Evolutionary conservation across 768 basidiomycete species (phyloP).

Genomic region (Tulasnella calospora): DNA sequence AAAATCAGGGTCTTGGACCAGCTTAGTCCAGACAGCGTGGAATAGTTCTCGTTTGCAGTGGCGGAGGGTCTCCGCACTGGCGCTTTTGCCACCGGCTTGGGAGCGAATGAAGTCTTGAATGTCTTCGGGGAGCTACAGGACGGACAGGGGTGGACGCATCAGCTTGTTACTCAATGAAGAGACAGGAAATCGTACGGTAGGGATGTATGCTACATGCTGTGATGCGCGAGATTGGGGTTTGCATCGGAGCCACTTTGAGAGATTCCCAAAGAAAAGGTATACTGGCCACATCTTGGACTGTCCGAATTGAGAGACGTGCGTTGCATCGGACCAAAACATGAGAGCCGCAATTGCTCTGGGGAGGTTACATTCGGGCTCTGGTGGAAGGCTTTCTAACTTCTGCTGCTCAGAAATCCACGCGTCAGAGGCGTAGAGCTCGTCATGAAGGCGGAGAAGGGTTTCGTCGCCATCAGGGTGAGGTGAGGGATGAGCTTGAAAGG

Average conservation of each 20-base stretch:
- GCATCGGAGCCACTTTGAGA: conserved; percentile 8
- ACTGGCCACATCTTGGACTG: conserved; percentile 25
- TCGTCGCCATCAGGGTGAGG: not conserved
- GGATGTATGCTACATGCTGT: conserved; percentile 17
- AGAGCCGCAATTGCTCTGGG: conserved; percentile 9
- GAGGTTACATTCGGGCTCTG: conserved; percentile 11
- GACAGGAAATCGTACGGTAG: conserved; percentile 13
- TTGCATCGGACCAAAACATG: conserved; percentile 25
- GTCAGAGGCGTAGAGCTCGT: not conserved
- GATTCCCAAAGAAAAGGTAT: conserved; percentile 25
- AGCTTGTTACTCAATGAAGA: not conserved
- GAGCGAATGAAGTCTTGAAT: conserved; percentile 25
- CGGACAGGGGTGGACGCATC: not conserved
- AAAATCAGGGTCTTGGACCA: conserved; percentile 26
- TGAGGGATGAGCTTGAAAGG: not conserved
- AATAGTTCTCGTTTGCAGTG: conserved; percentile 25
- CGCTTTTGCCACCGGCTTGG: not conserved
- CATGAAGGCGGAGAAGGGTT: not conserved
- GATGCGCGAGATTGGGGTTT: not conserved
- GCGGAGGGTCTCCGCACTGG: not conserved
- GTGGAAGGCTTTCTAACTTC: conserved; percentile 1
- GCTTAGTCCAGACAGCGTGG: conserved; percentile 24
- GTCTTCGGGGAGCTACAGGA: conserved; percentile 17
- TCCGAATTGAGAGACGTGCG: conserved; percentile 24
- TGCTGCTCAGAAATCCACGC: conserved; percentile 12